Evolutionary conservation across 352 stramenopile genomes (phyloP), one percentile per base, ranked within the genome.

Genomic region (Pythium aquatile): DNA sequence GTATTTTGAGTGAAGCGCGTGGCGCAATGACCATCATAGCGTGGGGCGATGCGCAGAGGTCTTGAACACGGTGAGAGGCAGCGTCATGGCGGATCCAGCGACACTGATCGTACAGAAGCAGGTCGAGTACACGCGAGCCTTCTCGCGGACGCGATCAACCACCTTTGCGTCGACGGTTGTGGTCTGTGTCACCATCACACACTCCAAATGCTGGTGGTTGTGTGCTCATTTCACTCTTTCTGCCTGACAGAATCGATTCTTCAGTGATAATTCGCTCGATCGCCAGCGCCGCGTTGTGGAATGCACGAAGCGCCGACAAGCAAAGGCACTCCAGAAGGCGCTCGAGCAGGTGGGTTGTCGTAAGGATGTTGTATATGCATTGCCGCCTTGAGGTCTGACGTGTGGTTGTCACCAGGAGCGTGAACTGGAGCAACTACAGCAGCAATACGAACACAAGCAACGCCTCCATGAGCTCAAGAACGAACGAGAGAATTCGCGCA

Each of bases 251-350:
- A 73, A 92, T 54, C 79, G 83, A 30, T 92, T 92, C 61, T 92
- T 82, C 67, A 73, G 72, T 0, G 83, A 92, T 64, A 90, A 87
- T 16, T 92, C 83, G 8, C 79, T 92, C 10, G 69, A 74, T 24
- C 69, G 79, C 7, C 77, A 88, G 55, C 72, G 72, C 14, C 75
- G 78, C 1, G n/a, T 88, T 14, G 61, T 90, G 7, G 78, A 90
- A 53, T 81, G 69, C 33, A 79, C 80, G 10, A 84, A 82, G 49
- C 75, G 83, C 26, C 65, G 80, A 24, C 83, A 91, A 60, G 68
- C 79, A 8, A 68, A 70, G 17, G 77, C 82, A 5, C 66, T 69
- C 10, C 74, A 89, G 33, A 84, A 78, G 68, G 73, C 77, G 2
- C 55, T 76, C 3, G 70, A 85, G 47, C 80, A 92, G 74, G 81